Percentiles rank a stretch among this genome's conserved stretches.
These are phyloP conservation scores for Aureobasidium sp. DNA, from an alignment of 2,329 filamentous ascomycete genomes.

Conservation along the genomic window DNA sequence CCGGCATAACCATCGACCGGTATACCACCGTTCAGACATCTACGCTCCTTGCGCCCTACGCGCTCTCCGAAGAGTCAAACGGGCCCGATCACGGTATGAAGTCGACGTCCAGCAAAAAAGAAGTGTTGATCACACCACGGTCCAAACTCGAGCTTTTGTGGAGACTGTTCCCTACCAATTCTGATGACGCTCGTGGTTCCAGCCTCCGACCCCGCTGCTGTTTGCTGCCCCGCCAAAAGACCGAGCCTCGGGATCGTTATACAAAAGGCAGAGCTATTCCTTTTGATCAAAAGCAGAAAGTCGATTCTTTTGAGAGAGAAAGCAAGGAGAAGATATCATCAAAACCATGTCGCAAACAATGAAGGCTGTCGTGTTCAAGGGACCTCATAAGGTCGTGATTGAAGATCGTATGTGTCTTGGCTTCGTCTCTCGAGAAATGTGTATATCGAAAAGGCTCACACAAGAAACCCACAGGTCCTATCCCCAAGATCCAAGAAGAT, in stretches of 20 bases:
- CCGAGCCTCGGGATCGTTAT: conserved; percentile 3
- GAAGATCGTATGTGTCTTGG: conserved; percentile 55
- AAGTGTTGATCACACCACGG: background rate
- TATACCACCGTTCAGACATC: background rate
- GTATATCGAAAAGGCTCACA: background rate
- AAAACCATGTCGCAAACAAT: conserved; percentile 45
- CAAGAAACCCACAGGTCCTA: conserved; percentile 36
- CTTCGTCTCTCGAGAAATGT: background rate
- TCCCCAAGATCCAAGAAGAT: conserved; percentile 62
- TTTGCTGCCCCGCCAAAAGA: background rate
- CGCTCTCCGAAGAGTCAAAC: background rate
- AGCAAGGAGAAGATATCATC: background rate
- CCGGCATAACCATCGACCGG: background rate
- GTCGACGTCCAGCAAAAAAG: background rate
- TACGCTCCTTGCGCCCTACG: background rate
- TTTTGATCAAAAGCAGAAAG: background rate
- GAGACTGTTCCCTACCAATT: background rate
- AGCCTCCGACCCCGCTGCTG: background rate
- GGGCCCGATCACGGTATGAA: background rate
- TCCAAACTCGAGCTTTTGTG: background rate
- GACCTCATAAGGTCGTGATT: conserved; percentile 61
- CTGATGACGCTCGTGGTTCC: background rate
- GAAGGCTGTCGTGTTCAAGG: conserved; percentile 84
- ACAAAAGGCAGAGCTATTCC: background rate
- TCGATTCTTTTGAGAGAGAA: background rate